Conservation (phyloP, 495 filamentous ascomycete species). For the Penicillium diatomitis region DNA sequence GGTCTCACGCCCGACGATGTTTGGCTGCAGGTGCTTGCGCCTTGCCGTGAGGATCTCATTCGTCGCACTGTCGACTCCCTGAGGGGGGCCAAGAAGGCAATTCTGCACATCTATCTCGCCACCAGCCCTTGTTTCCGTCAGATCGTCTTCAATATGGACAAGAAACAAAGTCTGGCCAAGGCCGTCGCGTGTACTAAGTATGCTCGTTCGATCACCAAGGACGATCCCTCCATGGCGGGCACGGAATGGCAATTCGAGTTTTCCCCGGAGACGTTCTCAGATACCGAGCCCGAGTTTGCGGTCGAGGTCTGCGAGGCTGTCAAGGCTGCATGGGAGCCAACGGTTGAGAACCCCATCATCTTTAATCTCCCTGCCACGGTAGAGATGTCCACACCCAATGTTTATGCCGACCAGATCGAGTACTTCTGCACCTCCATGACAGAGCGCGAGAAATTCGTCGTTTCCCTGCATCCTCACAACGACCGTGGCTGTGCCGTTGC, state of each 20-base stretch:
- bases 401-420: slow-evolving; percentile 95
- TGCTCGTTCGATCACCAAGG: slow-evolving; percentile 88
- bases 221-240: slow-evolving; percentile 60
- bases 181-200: slow-evolving; percentile 82
- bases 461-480: slow-evolving; percentile 87
- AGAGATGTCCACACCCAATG: slow-evolving; percentile 90
- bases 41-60: slow-evolving; percentile 90
- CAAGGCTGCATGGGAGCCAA: slow-evolving; percentile 89
- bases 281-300: slow-evolving; percentile 76
- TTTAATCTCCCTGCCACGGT: slow-evolving; percentile 98
- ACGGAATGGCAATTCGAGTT: slow-evolving; percentile 96
- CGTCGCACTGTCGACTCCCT: slow-evolving; percentile 82
- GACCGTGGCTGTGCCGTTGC: slow-evolving; percentile 85
- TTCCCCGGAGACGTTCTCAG: slow-evolving; percentile 93
- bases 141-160: slow-evolving; percentile 80
- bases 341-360: slow-evolving; percentile 75
- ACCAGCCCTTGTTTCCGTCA: slow-evolving; percentile 88
- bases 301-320: slow-evolving; percentile 86
- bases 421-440: slow-evolving; percentile 81
- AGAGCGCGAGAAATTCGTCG: slow-evolving; percentile 71
- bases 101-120: slow-evolving; percentile 93
- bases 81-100: slow-evolving; percentile 86
- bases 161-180: slow-evolving; percentile 71
- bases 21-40: slow-evolving; percentile 89
- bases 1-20: slow-evolving; percentile 86